Evolutionary conservation across 768 basidiomycete species (phyloP).

Genomic region (Xerocomellus dryophilus): DNA sequence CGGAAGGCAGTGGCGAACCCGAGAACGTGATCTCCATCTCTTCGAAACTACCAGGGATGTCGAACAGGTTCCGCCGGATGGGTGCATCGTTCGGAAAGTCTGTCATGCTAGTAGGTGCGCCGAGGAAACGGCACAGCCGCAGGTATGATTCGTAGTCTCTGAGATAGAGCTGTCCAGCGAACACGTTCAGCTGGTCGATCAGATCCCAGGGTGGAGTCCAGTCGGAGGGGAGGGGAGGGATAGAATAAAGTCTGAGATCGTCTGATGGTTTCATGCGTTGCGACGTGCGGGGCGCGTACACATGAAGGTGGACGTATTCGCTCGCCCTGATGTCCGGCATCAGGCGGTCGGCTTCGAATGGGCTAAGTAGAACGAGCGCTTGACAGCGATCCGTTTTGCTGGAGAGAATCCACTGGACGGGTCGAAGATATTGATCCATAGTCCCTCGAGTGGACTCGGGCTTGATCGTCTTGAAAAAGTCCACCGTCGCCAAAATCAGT

Average conservation of each 20-base stretch:
- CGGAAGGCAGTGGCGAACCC: neutral
- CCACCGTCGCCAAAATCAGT: constrained; percentile 5
- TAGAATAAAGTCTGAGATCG: constrained; percentile 13
- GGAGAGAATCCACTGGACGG: constrained; percentile 25
- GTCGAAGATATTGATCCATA: constrained; percentile 16
- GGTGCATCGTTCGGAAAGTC: neutral
- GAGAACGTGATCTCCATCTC: neutral
- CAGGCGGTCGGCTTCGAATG: constrained; percentile 37
- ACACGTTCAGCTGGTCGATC: constrained; percentile 6
- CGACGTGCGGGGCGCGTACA: constrained; percentile 39
- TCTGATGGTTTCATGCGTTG: constrained; percentile 36
- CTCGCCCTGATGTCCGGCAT: constrained; percentile 36
- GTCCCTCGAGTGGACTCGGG: neutral
- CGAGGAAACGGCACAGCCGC: constrained; percentile 22
- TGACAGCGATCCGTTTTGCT: neutral
- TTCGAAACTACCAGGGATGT: neutral
- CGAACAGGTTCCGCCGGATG: neutral
- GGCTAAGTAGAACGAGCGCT: neutral
- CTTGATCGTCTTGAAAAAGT: constrained; percentile 8
- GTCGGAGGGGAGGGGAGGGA: constrained; percentile 2
- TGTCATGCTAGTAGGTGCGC: neutral
- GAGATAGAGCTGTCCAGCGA: constrained; percentile 13
- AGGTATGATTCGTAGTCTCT: constrained; percentile 21
- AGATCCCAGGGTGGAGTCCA: neutral
- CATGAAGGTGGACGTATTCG: constrained; percentile 35